Base-by-base conservation (phyloP, 805 yeast genomes). In the Hanseniaspora occidentalis region DNA sequence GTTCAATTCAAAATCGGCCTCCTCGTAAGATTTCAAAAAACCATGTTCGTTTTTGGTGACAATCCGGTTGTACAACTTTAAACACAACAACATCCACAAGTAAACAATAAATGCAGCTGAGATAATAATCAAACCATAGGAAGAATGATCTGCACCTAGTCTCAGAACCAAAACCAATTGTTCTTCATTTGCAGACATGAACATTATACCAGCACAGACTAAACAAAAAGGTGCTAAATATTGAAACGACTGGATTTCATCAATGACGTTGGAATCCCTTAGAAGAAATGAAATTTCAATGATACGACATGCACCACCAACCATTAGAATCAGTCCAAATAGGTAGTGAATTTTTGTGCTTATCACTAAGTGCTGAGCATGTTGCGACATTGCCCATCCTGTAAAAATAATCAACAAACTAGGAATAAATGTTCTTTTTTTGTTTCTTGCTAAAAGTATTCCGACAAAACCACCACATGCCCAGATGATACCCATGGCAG, bases 401-500 rank as follows among this genome's bases (percentile, higher is more conserved):
- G 96, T 89, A 54, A 82, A 79, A 10, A 86, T 74, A 47, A 89
- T 71, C 38, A 92, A 73, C 31, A 86, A 49, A 2, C 94, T 79
- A 2, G 97, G 97, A 27, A 89, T 63, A 50, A 77, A 82, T 26
- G 81, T 71, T 49, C 96, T 70, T 44, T 67, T 65, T 36, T 80
- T 76, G 39, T 74, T 73, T 53, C 84, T 65, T 1, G 94, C 72
- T 43, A 88, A 61, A 60, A 72, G 82, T 45, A 89, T 68, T 1
- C 97, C 97, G 20, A 86, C 60, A 47, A 86, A 63, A 6, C 96
- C 97, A 42, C 95, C 94, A 38, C 84, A 75, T 94, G 96, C 86
- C 94, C 96, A 89, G 23, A 89, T 71, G 42, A 89, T 82, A 1
- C 97, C 97, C 95, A 89, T 85, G 17, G 92, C 75, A 0, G 97